Evolutionary conservation across 2,329 filamentous ascomycete genomes (phyloP).

Genomic region (Drechslera avenae): DNA sequence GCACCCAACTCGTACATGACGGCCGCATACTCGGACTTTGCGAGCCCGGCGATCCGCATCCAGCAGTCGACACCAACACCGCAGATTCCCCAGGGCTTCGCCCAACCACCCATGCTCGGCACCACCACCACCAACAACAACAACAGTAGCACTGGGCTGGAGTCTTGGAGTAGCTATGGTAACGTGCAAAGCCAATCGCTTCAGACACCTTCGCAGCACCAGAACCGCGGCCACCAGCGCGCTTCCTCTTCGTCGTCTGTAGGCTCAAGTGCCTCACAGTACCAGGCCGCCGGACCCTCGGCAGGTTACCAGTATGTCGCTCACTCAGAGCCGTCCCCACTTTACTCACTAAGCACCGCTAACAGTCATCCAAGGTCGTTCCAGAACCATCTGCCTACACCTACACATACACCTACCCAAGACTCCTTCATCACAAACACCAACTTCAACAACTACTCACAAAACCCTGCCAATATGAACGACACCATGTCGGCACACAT

Average conservation of each 20-base stretch:
- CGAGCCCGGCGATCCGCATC: conserved; percentile 47
- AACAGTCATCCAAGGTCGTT: conserved; percentile 50
- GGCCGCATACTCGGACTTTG: conserved; percentile 38
- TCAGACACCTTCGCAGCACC: conserved; percentile 39
- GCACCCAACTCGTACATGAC: conserved; percentile 41
- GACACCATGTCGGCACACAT: conserved; percentile 58
- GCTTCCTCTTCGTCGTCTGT: conserved; percentile 48
- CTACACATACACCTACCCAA: conserved; percentile 60
- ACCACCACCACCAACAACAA: conserved; percentile 30
- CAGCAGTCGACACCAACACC: conserved; percentile 50
- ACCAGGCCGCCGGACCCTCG: conserved; percentile 36
- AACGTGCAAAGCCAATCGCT: conserved; percentile 42
- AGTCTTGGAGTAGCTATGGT: conserved; percentile 43
- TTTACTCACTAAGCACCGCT: conserved; percentile 41
- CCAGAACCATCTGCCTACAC: conserved; percentile 60
- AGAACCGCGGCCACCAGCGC: conserved; percentile 44
- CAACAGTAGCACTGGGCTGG: conserved; percentile 29
- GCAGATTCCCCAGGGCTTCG: conserved; percentile 35
- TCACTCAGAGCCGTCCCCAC: conserved; percentile 52
- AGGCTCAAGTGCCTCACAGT: conserved; percentile 45
- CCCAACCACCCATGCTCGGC: conserved; percentile 41
- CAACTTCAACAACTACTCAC: conserved; percentile 55
- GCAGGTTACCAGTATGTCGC: conserved; percentile 52
- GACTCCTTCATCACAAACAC: conserved; percentile 55
- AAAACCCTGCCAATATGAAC: conserved; percentile 50